phyloP scores from a whole-genome alignment of 305 asterid genomes.

The Fraxinus sp. region DNA sequence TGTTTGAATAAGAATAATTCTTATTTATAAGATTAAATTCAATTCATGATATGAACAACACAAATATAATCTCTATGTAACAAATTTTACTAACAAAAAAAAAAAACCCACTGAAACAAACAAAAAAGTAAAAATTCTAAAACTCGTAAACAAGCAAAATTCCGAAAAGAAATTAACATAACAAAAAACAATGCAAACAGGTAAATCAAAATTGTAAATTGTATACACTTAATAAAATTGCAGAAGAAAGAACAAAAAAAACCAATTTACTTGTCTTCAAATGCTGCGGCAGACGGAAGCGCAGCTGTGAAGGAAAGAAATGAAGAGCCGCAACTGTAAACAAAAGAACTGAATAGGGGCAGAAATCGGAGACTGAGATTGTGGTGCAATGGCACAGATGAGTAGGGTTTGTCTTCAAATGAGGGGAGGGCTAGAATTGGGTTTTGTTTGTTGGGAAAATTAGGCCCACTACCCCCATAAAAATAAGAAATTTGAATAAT shows the following conservation, averaged over 20 bases:
- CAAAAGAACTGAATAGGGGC: no score
- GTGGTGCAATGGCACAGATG: no score
- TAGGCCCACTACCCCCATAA: no score
- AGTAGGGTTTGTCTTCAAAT: no score
- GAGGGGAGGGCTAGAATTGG: no score
- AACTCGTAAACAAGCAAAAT: not conserved
- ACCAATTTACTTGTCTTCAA: not conserved
- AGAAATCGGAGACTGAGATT: no score
- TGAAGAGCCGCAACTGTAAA: no score
- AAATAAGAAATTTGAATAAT: no score
- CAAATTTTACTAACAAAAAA: not conserved
- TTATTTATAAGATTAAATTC: no score
- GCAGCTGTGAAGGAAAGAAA: no score
- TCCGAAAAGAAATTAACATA: not conserved
- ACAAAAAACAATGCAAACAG: not conserved
- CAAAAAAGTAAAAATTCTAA: not conserved
- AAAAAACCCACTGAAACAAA: not conserved
- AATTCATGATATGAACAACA: not conserved
- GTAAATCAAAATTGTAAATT: no score
- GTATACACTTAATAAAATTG: not conserved
- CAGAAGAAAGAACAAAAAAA: not conserved
- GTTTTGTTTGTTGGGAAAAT: no score
- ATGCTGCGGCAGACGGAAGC: not conserved
- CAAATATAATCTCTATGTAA: not conserved
- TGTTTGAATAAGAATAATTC: not conserved